Evolutionary conservation across 345 rosid species (phyloP), one percentile per base, ranked within the genome.

Genomic region (Melastoma malabathricum): DNA sequence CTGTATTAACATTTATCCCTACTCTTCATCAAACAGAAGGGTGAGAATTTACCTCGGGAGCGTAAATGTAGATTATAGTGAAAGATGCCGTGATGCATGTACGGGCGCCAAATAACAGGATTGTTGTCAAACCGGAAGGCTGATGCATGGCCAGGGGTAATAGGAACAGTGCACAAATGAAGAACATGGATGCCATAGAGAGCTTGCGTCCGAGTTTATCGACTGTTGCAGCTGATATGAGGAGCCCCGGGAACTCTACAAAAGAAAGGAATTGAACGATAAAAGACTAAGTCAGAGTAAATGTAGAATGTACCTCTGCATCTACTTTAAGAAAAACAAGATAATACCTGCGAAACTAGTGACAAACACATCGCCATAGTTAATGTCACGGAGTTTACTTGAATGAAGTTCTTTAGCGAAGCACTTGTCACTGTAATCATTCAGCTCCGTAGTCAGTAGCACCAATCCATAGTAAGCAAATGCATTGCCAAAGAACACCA

Each of bases 391-490:
- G 47, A 81, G 59, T 25, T 64, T 56, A 38, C 47, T 44, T 13
- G 72, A 58, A 39, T 45, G 65, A 52, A 52, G 10, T 44, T 65
- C 59, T 18, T 52, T 47, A 46, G 72, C 44, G 52, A 45, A 38
- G 50, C 95, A 87, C 15, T 20, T 60, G 58, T 68, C 68, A 31
- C 62, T 69, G 53, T 81, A 74, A 23, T 62, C 73, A 65, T 68
- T 80, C 60, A 92, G 77, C 69, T 92, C 93, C 10, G 93, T 82
- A 52, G 98, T 92, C 69, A 92, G 87, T 66, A 92, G 69, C 43
- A 87, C 93, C 23, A 92, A 68, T 13, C 96, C 96, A 27, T 92
- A 92, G 54, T 92, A 92, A 4, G 89, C 65, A 69, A 92, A 87
- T 4, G 98, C 82, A 58, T 84, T 92, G 50, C 96, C 98, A 54